phyloP scores from a whole-genome alignment of 768 basidiomycete species.

The Rhodotorula toruloides region DNA sequence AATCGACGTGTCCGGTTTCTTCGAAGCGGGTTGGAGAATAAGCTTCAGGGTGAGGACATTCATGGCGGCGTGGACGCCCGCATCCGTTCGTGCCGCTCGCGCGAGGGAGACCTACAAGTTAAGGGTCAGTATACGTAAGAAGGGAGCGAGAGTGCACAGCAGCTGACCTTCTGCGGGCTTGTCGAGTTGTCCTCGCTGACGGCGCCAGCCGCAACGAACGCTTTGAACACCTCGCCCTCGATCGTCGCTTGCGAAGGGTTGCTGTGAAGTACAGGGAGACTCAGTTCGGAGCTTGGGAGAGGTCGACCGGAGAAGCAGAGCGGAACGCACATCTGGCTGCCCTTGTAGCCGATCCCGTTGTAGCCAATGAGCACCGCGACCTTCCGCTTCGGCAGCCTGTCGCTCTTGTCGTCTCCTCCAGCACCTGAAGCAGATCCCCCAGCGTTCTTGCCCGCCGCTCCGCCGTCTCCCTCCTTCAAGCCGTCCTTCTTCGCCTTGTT shows the following conservation, averaged over 20 bases:
- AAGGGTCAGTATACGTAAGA: not conserved
- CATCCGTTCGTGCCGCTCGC: slow-evolving; percentile 90
- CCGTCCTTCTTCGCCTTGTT: slow-evolving; percentile 26
- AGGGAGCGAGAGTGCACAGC: not conserved
- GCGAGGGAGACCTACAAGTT: slow-evolving; percentile 64
- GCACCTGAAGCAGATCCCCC: not conserved
- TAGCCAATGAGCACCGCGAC: slow-evolving; percentile 82
- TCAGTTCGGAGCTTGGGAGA: not conserved
- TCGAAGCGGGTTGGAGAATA: slow-evolving; percentile 47
- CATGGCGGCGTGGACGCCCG: slow-evolving; percentile 93
- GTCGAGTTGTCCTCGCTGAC: slow-evolving; percentile 92
- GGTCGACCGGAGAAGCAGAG: not conserved
- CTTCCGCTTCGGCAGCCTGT: slow-evolving; percentile 65
- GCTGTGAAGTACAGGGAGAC: slow-evolving; percentile 47
- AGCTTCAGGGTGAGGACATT: slow-evolving; percentile 67
- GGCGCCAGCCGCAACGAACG: slow-evolving; percentile 80
- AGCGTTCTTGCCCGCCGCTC: not conserved
- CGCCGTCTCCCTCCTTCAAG: not conserved
- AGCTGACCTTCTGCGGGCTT: slow-evolving; percentile 72
- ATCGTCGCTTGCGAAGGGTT: slow-evolving; percentile 75
- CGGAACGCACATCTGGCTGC: slow-evolving; percentile 86
- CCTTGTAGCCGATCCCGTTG: slow-evolving; percentile 83
- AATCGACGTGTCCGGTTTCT: slow-evolving; percentile 68
- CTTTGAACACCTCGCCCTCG: slow-evolving; percentile 81
- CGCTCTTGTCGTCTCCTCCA: slow-evolving; percentile 34